A percentile compares a stretch with the other conserved stretches of the same genome.
Evolutionary conservation across 2,329 filamentous ascomycete genomes (phyloP).

Genomic region (Fusarium bactridioides): DNA sequence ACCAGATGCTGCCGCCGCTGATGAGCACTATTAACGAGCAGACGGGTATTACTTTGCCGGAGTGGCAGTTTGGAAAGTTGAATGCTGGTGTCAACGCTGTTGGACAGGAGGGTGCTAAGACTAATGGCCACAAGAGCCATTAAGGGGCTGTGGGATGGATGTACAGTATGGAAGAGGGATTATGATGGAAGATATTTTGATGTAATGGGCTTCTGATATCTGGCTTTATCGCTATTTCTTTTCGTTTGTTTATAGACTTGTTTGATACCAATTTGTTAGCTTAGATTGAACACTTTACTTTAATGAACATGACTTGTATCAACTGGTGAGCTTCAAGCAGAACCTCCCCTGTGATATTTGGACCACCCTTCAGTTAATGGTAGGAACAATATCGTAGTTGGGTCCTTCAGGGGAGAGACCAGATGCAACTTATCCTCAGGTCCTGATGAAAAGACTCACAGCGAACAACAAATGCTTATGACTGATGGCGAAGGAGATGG

Average conservation of each 20-base stretch:
- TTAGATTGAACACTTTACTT: not conserved
- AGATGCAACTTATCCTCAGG: not conserved
- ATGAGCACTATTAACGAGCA: constrained; percentile 89
- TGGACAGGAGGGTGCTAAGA: constrained; percentile 33
- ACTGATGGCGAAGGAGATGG: not conserved
- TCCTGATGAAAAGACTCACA: not conserved
- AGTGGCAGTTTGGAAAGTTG: constrained; percentile 72
- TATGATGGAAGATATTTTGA: not conserved
- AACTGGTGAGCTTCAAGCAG: rapidly evolving
- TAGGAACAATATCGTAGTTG: not conserved
- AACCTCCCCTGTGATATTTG: rapidly evolving
- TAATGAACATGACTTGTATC: not conserved
- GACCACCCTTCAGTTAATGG: rapidly evolving
- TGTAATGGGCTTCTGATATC: constrained; percentile 6
- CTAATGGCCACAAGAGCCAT: constrained; percentile 33
- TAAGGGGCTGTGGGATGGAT: not conserved
- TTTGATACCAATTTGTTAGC: constrained; percentile 25
- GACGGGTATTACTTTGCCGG: constrained; percentile 81
- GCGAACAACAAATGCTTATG: not conserved
- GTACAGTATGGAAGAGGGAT: not conserved
- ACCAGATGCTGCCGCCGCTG: constrained; percentile 83
- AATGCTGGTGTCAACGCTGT: constrained; percentile 48
- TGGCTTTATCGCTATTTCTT: not conserved
- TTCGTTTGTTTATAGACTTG: constrained; percentile 17
- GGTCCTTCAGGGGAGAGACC: not conserved